Conservation (phyloP, 1,284 basidiomycete species). For the Fomitiporia mediterranea region DNA sequence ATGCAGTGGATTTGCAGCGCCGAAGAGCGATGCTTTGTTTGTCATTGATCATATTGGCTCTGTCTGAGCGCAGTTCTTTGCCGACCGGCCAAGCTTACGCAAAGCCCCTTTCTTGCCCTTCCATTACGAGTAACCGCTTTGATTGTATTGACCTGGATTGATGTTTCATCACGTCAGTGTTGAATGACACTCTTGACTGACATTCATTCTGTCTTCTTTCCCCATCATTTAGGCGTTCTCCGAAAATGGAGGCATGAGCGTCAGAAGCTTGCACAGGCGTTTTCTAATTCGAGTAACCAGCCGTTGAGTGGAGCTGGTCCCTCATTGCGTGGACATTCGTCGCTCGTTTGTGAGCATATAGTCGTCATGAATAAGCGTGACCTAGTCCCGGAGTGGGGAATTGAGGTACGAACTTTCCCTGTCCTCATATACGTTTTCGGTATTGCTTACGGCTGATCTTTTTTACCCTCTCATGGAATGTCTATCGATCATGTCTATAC, state of each 20-base stretch:
- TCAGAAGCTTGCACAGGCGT: conserved; percentile 39
- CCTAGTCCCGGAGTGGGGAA: conserved; percentile 79
- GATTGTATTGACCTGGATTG: not conserved
- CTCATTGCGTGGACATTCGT: conserved; percentile 25
- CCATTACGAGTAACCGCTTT: not conserved
- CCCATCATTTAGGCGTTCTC: conserved; percentile 43
- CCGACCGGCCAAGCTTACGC: too few species aligned
- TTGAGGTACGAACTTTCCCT: conserved; percentile 55
- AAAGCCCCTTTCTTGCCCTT: too few species aligned
- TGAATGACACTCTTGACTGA: not conserved
- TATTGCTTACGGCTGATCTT: not conserved
- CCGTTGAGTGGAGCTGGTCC: conserved; percentile 12
- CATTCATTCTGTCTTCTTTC: conserved; percentile 16
- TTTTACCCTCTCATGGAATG: not conserved
- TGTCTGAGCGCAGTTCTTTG: too few species aligned
- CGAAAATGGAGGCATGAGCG: conserved; percentile 62
- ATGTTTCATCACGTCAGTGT: not conserved
- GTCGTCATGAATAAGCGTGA: conserved; percentile 94
- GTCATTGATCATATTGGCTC: not conserved
- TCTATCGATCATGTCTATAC: not conserved
- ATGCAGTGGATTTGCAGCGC: not conserved
- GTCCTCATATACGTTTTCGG: not conserved
- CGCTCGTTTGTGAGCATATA: conserved; percentile 69
- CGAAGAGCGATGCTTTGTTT: not conserved
- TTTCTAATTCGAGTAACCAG: conserved; percentile 32